phyloP scores from a whole-genome alignment of 176 grass and related monocot genomes.

The Eremochloa ophiuroides region DNA sequence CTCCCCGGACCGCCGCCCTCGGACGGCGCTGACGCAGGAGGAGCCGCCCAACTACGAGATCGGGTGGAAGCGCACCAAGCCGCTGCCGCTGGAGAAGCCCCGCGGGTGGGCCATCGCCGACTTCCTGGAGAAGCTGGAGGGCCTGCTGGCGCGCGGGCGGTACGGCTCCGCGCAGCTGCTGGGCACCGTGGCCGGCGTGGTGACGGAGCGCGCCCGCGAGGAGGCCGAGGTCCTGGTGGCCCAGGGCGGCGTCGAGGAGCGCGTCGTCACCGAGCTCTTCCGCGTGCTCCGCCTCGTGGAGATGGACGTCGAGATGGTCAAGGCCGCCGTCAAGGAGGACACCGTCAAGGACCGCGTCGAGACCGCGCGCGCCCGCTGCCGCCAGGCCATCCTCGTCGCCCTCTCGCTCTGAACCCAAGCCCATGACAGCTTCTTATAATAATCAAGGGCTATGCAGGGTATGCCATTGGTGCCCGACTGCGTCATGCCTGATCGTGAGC shows the following conservation, averaged over 20 bases:
- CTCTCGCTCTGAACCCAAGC: slow-evolving; percentile 80
- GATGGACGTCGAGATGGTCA: slow-evolving; percentile 92
- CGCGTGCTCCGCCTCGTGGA: slow-evolving; percentile 73
- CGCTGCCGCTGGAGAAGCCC: slow-evolving; percentile 67
- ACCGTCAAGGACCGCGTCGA: slow-evolving; percentile 75
- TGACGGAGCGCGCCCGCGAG: slow-evolving; percentile 69
- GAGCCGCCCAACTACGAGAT: slow-evolving; percentile 86
- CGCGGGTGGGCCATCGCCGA: slow-evolving; percentile 77
- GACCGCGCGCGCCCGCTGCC: slow-evolving; percentile 61
- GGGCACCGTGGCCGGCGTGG: slow-evolving; percentile 57
- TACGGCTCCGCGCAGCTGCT: slow-evolving; percentile 57
- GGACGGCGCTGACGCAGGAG: slow-evolving; percentile 44
- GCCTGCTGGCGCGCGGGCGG: slow-evolving; percentile 55
- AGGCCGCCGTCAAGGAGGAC: slow-evolving; percentile 88
- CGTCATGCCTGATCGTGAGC: not conserved
- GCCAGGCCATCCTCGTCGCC: slow-evolving; percentile 89
- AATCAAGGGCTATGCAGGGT: not conserved
- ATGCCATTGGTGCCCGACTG: not conserved
- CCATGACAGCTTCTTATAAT: no score
- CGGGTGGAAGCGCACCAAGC: slow-evolving; percentile 84
- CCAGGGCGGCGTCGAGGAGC: slow-evolving; percentile 70
- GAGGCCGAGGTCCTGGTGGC: slow-evolving; percentile 62
- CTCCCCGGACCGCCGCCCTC: not conserved
- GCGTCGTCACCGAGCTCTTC: slow-evolving; percentile 62
- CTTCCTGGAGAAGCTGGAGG: slow-evolving; percentile 80